Percentiles rank a stretch among this genome's conserved stretches.
phyloP scores from a whole-genome alignment of 164 flowering plant species.

The Umbilicus rupestris region DNA sequence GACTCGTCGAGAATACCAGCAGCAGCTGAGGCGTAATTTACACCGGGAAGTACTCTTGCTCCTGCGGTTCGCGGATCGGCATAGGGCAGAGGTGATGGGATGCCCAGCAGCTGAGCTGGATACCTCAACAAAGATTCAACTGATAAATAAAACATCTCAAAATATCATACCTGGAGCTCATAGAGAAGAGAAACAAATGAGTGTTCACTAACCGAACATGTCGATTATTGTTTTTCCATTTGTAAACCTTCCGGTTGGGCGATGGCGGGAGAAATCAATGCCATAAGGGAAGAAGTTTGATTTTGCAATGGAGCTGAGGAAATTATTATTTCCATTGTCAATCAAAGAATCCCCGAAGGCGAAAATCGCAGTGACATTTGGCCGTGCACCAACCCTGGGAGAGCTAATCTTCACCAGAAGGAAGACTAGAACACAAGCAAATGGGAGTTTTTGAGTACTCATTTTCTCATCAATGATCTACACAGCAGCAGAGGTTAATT shows the following conservation, averaged over 20 bases:
- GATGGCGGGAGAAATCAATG: conserved; percentile 43
- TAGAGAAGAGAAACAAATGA: background rate
- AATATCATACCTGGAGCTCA: background rate
- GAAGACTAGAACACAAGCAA: background rate
- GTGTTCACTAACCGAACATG: background rate
- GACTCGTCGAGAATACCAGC: background rate
- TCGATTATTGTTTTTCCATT: background rate
- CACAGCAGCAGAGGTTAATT: background rate
- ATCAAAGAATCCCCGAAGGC: conserved; percentile 73
- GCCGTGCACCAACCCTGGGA: background rate
- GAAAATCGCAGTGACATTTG: conserved; percentile 46
- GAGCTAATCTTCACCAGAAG: background rate
- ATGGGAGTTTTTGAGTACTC: background rate
- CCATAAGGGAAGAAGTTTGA: conserved; percentile 90
- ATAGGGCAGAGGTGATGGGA: background rate
- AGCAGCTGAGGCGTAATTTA: background rate
- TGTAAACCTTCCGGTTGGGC: background rate
- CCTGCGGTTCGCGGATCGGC: background rate
- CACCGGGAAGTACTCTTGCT: background rate
- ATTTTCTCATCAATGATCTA: background rate
- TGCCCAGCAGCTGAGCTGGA: background rate
- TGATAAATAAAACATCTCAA: background rate
- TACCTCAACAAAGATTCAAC: background rate
- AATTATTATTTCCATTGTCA: conserved; percentile 77
- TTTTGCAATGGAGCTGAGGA: conserved; percentile 74